These are phyloP conservation scores for Cryomyces minteri DNA, from an alignment of 495 filamentous ascomycete species.

Conservation along the genomic window DNA sequence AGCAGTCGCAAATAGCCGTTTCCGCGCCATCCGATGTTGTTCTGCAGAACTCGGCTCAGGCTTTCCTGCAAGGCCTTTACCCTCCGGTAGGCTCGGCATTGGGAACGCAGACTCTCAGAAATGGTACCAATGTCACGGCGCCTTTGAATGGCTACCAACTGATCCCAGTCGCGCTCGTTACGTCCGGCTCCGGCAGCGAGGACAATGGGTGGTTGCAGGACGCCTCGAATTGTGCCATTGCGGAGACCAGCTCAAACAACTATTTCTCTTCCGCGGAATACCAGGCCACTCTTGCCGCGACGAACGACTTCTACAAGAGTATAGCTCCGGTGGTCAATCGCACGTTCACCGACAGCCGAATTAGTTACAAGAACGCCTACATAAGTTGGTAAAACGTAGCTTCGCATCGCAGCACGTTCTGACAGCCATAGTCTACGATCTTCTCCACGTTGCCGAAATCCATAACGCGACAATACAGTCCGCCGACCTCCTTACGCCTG, in stretches of 20 bases:
- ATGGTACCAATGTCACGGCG: conserved; percentile 32
- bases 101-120: conserved; percentile 25
- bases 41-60: conserved; percentile 17
- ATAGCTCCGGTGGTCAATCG: conserved; percentile 41
- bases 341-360: conserved; percentile 31
- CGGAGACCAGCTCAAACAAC: conserved; percentile 46
- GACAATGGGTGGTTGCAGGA: conserved; percentile 39
- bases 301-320: conserved; percentile 43
- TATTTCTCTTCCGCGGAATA: conserved; percentile 51
- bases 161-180: conserved; percentile 29
- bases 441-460: conserved; percentile 50
- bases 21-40: conserved; percentile 24
- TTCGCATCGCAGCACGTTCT: conserved; percentile 1
- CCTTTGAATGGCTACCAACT: conserved; percentile 44
- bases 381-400: conserved; percentile 22
- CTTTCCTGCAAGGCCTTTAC: conserved; percentile 45
- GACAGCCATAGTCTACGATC: conserved; percentile 38
- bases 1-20: conserved; percentile 36
- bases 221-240: conserved; percentile 38
- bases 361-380: conserved; percentile 57
- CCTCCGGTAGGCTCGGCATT: conserved; percentile 31
- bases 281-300: conserved; percentile 28
- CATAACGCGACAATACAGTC: conserved; percentile 47
- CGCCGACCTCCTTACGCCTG: conserved; percentile 28
- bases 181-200: conserved; percentile 30